Conservation (phyloP, 1,139 yeast genomes). For the Nadsonia starkeyi-henricii region DNA sequence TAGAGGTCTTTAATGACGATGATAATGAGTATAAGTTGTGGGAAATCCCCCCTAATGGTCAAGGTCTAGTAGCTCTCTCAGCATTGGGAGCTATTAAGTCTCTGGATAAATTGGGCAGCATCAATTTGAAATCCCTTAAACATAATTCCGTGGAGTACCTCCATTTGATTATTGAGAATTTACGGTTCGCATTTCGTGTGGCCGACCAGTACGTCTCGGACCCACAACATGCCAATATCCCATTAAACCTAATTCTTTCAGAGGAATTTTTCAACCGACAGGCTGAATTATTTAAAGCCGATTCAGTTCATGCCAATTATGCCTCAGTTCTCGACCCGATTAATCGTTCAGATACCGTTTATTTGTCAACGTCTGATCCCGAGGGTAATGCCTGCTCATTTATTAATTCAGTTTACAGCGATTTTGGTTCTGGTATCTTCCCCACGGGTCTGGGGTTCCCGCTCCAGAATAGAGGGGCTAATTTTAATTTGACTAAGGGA, state of each 20-base stretch:
- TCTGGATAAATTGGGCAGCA: constrained; percentile 30
- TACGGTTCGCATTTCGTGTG: constrained; percentile 62
- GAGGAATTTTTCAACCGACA: constrained; percentile 36
- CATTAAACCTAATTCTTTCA: constrained; percentile 24
- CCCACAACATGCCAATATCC: constrained; percentile 23
- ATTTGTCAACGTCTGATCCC: constrained; percentile 52
- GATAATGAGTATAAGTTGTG: constrained; percentile 34
- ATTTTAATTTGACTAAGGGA: constrained; percentile 49
- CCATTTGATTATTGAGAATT: constrained; percentile 53
- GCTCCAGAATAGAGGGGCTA: constrained; percentile 65
- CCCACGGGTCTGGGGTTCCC: constrained; percentile 58
- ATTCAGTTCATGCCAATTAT: constrained; percentile 30
- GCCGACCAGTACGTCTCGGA: constrained; percentile 67
- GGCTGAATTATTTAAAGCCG: constrained; percentile 32
- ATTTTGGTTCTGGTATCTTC: constrained; percentile 61
- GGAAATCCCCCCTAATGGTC: constrained; percentile 79
- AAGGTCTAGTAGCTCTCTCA: constrained; percentile 58
- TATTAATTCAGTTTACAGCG: constrained; percentile 59
- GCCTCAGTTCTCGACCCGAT: constrained; percentile 49
- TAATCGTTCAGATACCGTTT: constrained; percentile 63
- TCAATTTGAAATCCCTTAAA: constrained; percentile 33
- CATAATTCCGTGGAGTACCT: constrained; percentile 65
- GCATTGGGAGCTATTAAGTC: constrained; percentile 54
- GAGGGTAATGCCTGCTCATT: constrained; percentile 76
- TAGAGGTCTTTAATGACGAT: constrained; percentile 22